These are phyloP conservation scores for Fusarium sp. DNA, from an alignment of 2,329 filamentous ascomycete species.

Conservation along the genomic window DNA sequence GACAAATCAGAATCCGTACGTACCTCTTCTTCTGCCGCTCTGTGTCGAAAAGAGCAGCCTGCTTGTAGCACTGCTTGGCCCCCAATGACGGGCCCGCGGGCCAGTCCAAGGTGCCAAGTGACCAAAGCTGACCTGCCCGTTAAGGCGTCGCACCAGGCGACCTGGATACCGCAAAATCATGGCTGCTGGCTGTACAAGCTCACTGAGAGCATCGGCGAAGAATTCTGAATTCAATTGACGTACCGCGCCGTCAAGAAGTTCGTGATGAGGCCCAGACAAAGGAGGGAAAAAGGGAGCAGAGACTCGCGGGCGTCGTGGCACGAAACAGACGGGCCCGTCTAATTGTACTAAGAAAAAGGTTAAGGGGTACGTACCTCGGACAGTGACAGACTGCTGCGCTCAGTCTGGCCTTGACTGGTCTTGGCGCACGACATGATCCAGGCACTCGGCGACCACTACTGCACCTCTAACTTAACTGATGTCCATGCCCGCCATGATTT, in stretches of 20 bases:
- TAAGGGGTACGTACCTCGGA: slow-evolving; percentile 6
- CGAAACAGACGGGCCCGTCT: slow-evolving; percentile 26
- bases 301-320: slow-evolving; percentile 33
- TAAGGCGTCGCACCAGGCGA: slow-evolving; percentile 44
- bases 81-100: slow-evolving; percentile 30
- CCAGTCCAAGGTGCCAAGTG: slow-evolving; percentile 31
- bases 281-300: slow-evolving; percentile 25
- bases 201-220: not conserved
- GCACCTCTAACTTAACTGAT: slow-evolving; percentile 27
- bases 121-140: slow-evolving; percentile 27
- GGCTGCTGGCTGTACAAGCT: slow-evolving; percentile 11
- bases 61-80: slow-evolving; percentile 25
- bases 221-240: slow-evolving; percentile 18
- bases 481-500: slow-evolving; percentile 16
- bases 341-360: slow-evolving; percentile 31
- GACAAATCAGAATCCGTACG: slow-evolving; percentile 16
- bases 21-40: slow-evolving; percentile 42
- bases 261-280: slow-evolving; percentile 20
- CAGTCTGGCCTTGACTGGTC: slow-evolving; percentile 36
- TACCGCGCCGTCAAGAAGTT: slow-evolving; percentile 20
- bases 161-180: slow-evolving; percentile 44
- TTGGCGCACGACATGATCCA: slow-evolving; percentile 38
- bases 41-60: slow-evolving; percentile 48
- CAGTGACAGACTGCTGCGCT: slow-evolving; percentile 33
- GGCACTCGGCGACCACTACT: slow-evolving; percentile 35